A percentile compares a stretch with the other conserved stretches of the same genome.
phyloP scores from a whole-genome alignment of 305 asterid species.

The Fraxinus xanthoxyloides region DNA sequence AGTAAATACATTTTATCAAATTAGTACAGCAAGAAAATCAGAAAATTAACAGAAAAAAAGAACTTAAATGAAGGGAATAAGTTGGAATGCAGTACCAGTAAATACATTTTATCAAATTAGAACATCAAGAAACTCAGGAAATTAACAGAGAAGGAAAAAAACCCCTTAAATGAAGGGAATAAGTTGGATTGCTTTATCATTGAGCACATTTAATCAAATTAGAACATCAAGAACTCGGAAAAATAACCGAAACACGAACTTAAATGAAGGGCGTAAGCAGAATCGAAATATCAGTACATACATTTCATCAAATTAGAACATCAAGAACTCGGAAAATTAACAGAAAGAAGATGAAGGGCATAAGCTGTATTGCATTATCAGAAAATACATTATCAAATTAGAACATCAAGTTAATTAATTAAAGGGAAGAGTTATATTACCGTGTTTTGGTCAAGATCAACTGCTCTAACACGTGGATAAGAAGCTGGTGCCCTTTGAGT shows the following conservation, averaged over 20 bases:
- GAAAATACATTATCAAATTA: neutral
- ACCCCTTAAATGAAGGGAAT: neutral
- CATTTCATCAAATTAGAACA: neutral
- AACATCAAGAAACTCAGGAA: neutral
- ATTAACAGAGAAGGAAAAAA: neutral
- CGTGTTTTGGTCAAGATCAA: conserved; percentile 88
- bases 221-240: neutral
- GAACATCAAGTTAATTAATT: neutral
- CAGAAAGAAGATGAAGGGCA: neutral
- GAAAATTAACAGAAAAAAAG: too few relatives aligned
- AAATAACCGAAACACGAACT: too few relatives aligned
- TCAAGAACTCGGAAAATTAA: neutral
- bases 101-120: neutral
- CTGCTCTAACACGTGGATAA: conserved; percentile 69
- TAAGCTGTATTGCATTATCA: neutral
- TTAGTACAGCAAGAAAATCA: too few relatives aligned
- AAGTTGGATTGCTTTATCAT: neutral
- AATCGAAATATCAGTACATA: neutral
- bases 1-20: too few relatives aligned
- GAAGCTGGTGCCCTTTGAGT: conserved; percentile 35
- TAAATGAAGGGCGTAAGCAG: neutral
- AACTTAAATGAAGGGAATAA: neutral
- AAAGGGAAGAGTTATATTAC: conserved; percentile 24
- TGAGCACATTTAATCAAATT: neutral
- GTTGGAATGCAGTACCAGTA: neutral